Evolutionary conservation across 495 filamentous ascomycete species (phyloP).

Genomic region (Aspergillus sclerotioniger): DNA sequence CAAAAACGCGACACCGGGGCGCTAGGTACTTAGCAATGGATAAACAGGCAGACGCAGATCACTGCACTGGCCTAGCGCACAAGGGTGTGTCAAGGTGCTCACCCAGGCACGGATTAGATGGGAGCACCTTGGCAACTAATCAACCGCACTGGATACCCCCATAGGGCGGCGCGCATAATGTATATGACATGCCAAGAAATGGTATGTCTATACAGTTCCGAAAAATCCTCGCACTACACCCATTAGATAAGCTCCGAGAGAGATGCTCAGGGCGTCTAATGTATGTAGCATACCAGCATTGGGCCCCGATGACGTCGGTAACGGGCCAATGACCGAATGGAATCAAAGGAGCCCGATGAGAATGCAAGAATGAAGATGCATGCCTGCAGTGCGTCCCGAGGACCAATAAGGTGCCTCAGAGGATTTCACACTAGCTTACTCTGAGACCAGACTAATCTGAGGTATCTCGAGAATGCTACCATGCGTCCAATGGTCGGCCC

Average conservation of each 20-base stretch:
- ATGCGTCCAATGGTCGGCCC: neutral
- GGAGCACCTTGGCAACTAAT: neutral
- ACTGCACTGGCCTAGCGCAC: neutral
- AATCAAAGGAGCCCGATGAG: neutral
- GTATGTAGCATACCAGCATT: neutral
- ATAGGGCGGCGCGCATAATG: neutral
- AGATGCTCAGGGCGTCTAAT: neutral
- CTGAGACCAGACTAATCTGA: neutral
- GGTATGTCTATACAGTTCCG: neutral
- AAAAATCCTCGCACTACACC: neutral
- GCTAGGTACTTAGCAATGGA: neutral
- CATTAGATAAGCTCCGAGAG: neutral
- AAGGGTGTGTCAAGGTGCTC: neutral
- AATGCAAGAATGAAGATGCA: conserved; percentile 1
- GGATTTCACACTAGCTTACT: neutral
- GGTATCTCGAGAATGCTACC: neutral
- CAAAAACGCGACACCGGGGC: neutral
- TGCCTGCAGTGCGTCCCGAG: conserved; percentile 1
- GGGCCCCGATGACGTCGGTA: conserved; percentile 3
- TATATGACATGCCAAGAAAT: neutral
- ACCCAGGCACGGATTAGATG: neutral
- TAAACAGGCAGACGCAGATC: neutral
- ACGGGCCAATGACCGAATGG: conserved; percentile 1
- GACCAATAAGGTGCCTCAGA: neutral
- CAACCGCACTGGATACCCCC: neutral